These are phyloP conservation scores for Eremomyces bilateralis DNA, from an alignment of 495 filamentous ascomycete genomes.

Conservation along the genomic window DNA sequence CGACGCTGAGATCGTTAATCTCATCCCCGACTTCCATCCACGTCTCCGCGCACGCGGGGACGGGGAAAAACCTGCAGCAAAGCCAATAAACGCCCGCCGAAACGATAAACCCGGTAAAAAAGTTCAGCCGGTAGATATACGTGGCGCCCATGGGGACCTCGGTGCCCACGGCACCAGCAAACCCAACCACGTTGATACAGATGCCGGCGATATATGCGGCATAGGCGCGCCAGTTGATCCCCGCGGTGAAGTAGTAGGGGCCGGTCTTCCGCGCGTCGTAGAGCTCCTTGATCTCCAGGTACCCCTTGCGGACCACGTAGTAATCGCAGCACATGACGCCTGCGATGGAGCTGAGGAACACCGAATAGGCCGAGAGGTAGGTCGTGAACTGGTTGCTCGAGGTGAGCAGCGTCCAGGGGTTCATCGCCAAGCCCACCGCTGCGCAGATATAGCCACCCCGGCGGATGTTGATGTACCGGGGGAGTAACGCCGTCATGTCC, in stretches of 20 bases:
- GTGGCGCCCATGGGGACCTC: constrained; percentile 53
- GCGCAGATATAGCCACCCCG: constrained; percentile 84
- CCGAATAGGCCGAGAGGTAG: constrained; percentile 85
- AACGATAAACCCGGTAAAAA: constrained; percentile 65
- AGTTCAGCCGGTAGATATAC: constrained; percentile 82
- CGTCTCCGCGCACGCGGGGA: constrained; percentile 47
- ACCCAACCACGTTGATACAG: constrained; percentile 81
- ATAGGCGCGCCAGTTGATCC: constrained; percentile 69
- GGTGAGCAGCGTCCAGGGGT: constrained; percentile 66
- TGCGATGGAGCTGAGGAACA: constrained; percentile 82
- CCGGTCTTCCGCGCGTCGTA: constrained; percentile 46
- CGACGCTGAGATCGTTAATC: constrained; percentile 16
- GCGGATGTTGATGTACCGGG: constrained; percentile 70
- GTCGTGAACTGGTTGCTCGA: constrained; percentile 79
- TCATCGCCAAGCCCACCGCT: constrained; percentile 63
- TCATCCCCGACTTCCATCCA: constrained; percentile 74
- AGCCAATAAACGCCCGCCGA: constrained; percentile 42
- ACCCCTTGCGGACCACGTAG: constrained; percentile 70
- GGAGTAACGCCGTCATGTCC: constrained; percentile 77
- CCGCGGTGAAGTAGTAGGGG: constrained; percentile 52
- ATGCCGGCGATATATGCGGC: constrained; percentile 69
- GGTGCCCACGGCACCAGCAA: constrained; percentile 55
- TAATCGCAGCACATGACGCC: constrained; percentile 83
- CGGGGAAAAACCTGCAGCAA: constrained; percentile 44
- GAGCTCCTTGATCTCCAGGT: constrained; percentile 55